Base-by-base conservation (phyloP, 1,284 basidiomycete species). In the Sporisorium exsertum region DNA sequence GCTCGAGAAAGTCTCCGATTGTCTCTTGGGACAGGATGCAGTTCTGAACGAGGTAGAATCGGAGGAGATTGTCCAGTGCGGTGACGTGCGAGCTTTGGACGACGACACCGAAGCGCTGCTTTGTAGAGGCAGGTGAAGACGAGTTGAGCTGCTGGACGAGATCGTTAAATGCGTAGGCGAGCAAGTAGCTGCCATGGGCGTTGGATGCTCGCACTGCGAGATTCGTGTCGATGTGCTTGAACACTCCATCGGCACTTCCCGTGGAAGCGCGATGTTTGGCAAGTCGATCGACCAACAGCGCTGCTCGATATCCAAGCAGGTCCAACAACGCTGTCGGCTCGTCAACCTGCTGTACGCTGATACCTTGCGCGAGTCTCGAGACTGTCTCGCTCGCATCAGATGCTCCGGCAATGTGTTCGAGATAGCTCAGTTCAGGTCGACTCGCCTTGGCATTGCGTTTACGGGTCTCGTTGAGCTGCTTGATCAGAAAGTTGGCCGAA, bases 401-500 rank as follows among this genome's bases (percentile, higher is more conserved):
- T 10, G n/a, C 20, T 0, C 42, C 43, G 9, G 56, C 50, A 18
- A 72, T 29, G 4, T 58, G 53, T 46, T 72, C 74, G 42, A 77
- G 65, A 26, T 69, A 79, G 15, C 53, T 63, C 2, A 80, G 50
- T 47, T 79, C 78, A 15, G 59, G 56, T 50, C 59, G 64, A 10
- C 9, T 33, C 3, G 70, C 65, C 43, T 64, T 70, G 20, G 64
- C 67, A 3, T 55, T 56, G 43, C 63, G 51, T 29, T 64, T 64
- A 13, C 61, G 59, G 1, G 61, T 64, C 49, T 77, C 63, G 51
- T 59, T 52, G 47, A 80, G 68, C 61, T 77, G 68, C 63, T 78
- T 80, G 63, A 80, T 53, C 43, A 80, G 58, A 53, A 81, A 81
- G 59, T 79, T 80, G 37, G 78, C 67, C 5, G 69, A 74, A 1